phyloP scores from a whole-genome alignment of 352 stramenopile species.

The Globisporangium camurandrum region DNA sequence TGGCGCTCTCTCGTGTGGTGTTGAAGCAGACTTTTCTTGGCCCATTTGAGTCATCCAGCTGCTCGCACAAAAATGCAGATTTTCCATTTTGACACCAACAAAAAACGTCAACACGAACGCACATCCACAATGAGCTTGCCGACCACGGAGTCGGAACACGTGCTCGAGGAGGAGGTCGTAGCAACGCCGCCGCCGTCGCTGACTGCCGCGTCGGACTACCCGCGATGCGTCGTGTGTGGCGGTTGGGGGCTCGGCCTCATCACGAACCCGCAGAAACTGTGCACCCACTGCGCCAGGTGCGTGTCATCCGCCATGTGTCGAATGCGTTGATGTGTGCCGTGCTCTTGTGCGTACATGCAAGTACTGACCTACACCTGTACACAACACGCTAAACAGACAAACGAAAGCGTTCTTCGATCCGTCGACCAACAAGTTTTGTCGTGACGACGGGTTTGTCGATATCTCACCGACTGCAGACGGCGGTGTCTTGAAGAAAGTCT shows the following conservation, averaged over 20 bases:
- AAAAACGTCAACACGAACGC: too few relatives aligned
- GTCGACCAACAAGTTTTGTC: slow-evolving; percentile 51
- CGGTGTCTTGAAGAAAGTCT: slow-evolving; percentile 75
- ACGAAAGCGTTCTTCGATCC: slow-evolving; percentile 79
- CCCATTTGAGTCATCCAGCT: too few relatives aligned
- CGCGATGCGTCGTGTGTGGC: slow-evolving; percentile 59
- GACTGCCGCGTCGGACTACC: slow-evolving; percentile 23
- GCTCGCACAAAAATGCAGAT: too few relatives aligned
- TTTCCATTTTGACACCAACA: too few relatives aligned
- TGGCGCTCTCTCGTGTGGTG: too few relatives aligned
- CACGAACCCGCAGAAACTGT: slow-evolving; percentile 65
- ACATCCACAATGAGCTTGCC: too few relatives aligned
- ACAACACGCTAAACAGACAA: slow-evolving; percentile 20
- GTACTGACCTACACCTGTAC: background rate
- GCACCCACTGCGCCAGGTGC: slow-evolving; percentile 63
- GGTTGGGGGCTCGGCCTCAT: slow-evolving; percentile 63
- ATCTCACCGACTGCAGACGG: slow-evolving; percentile 70
- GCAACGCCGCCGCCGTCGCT: background rate
- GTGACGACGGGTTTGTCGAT: slow-evolving; percentile 71
- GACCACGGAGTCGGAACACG: too few relatives aligned
- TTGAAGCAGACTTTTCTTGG: too few relatives aligned
- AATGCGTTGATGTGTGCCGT: background rate
- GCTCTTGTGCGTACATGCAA: background rate
- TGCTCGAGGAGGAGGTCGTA: background rate
- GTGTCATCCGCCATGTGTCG: too few relatives aligned